A percentile compares a stretch with the other conserved stretches of the same genome.
phyloP scores from a whole-genome alignment of 2,329 filamentous ascomycete genomes.

The Didymella segeticola region DNA sequence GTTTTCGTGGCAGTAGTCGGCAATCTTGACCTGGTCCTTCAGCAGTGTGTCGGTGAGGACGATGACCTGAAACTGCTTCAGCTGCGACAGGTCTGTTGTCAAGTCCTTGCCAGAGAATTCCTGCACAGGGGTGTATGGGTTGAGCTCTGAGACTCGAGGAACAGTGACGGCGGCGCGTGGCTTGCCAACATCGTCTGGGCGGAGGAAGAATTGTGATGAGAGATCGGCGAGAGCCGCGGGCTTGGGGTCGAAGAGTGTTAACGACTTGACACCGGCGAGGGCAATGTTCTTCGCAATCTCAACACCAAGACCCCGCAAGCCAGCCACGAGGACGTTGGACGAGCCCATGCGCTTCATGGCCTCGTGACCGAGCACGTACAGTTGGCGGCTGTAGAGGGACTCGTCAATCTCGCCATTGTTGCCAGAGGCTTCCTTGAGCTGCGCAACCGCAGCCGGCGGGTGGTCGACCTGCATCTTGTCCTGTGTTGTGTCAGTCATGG shows the following conservation, averaged over 20 bases:
- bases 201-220: constrained; percentile 97
- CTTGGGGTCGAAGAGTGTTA: constrained; percentile 89
- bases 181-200: constrained; percentile 86
- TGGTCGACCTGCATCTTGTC: constrained; percentile 70
- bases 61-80: constrained; percentile 91
- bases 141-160: constrained; percentile 90
- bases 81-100: constrained; percentile 75
- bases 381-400: constrained; percentile 71
- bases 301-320: constrained; percentile 91
- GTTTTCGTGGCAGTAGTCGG: constrained; percentile 93
- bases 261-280: constrained; percentile 95
- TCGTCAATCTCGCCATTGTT: constrained; percentile 69
- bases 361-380: constrained; percentile 76
- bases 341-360: constrained; percentile 99
- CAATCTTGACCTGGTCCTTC: constrained; percentile 80
- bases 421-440: constrained; percentile 59
- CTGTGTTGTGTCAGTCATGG: constrained; percentile 39
- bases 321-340: constrained; percentile 91
- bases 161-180: constrained; percentile 85
- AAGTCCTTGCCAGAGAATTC: constrained; percentile 72
- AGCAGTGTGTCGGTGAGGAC: constrained; percentile 87
- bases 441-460: constrained; percentile 63
- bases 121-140: constrained; percentile 91
- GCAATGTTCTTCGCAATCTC: constrained; percentile 99
- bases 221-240: constrained; percentile 86